Evolutionary conservation across 345 rosid genomes (phyloP), one percentile per base, ranked within the genome.

Genomic region (Rhodamnia argentea): DNA sequence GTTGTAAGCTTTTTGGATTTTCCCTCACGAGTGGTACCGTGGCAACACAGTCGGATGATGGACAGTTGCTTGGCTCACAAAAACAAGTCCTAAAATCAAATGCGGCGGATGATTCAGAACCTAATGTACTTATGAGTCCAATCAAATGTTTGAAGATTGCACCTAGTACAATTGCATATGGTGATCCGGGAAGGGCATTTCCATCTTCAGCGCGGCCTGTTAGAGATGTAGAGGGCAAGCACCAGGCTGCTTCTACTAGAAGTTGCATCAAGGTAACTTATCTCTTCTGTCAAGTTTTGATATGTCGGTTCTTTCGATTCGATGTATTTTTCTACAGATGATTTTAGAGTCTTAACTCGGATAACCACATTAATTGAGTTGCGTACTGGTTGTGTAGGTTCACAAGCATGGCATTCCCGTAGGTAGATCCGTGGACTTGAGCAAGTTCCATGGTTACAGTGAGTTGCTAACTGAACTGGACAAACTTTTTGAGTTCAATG

Each of bases 371-470:
- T 84, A 56, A 83, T 44, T 37, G 82, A 37, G 78, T 50, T 47
- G 23, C 42, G 74, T 83, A 57, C 51, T 55, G 59, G 32, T 70
- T 70, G 44, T 86, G 37, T 87, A 92, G 94, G 93, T 92, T 56
- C 93, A 90, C 85, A 92, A 91, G 90, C 93, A 92, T 81, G 94
- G 92, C 50, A 90, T 90, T 76, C 91, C 93, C 14, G 88, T 92
- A 60, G 94, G 93, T 52, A 91, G 93, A 86, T 92, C 94, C 32
- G 90, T 92, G 88, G 94, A 92, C 85, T 91, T 92, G 83, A 64
- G 84, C 84, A 92, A 88, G 87, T 91, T 91, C 87, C 86, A 84
- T 82, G 89, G 90, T 89, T 92, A 91, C 58, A 85, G 85, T 52
- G 93, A 90, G 88, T 83, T 92, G 89, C 86, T 90, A 47, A 87